Base-by-base conservation (phyloP, 2,329 filamentous ascomycete genomes). In the Dryadomyces quercus-mongolicae region DNA sequence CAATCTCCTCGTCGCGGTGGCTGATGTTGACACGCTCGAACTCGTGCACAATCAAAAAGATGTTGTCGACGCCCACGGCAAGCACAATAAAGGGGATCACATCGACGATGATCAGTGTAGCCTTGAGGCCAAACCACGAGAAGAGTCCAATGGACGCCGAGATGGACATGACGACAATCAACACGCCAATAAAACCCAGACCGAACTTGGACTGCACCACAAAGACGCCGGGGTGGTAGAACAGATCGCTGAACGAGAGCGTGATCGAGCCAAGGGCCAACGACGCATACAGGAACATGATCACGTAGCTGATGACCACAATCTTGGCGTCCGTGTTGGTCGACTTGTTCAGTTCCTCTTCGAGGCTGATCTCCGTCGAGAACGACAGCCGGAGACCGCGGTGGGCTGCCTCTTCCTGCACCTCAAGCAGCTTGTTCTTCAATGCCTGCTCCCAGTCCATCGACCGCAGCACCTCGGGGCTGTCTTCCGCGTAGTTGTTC, bases 291-390 rank as follows among this genome's bases (percentile, higher is more conserved):
- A 98, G 71, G 69, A 98, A 98, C 93, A 98, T 98, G 72, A 96
- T 88, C 59, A 97, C 78, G 70, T 98, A 98, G 75, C 92, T 97
- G 69, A 98, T 85, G 53, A 92, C 82, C 22, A 98, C 83, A 63
- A 98, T 98, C 68, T 92, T 96, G 47, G 92, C 94, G 68, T 98
- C 93, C 0, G 93, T 97, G 68, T 98, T 98, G 51, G 90, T 96
- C 42, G 90, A 95, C 71, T 97, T 95, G 74, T 96, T 98, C 55
- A 98, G 76, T 65, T 98, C 93, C 66, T 96, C 80, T 66, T 97
- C 92, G 57, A 98, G 73, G 67, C 91, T 96, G 68, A 92, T 88
- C 70, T 98, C 93, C 0, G 93, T 95, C 51, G 84, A 95, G 75
- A 97, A 98, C 8, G 91, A 97, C 40, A 98, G 72, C 20, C 93